Evolutionary conservation across 352 stramenopile species (phyloP).

Genomic region (Saprolegnia diclina): DNA sequence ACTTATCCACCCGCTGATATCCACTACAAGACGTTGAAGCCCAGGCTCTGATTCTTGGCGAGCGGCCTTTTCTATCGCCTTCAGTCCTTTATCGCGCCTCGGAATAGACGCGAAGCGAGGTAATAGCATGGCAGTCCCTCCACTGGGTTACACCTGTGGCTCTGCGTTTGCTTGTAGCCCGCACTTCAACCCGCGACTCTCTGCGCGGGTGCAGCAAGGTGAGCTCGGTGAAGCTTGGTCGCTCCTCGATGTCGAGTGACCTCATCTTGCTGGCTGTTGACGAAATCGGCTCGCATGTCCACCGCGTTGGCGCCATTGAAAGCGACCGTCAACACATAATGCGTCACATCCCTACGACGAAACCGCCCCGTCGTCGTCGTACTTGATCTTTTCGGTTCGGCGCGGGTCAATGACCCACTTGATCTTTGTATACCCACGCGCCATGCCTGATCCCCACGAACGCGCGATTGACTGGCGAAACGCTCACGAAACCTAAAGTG

Average conservation of each 20-base stretch:
- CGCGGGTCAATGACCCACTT: slow-evolving; percentile 5
- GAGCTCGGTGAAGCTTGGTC: too few relatives aligned
- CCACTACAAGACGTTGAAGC: too few relatives aligned
- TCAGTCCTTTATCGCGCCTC: too few relatives aligned
- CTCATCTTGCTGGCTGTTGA: background rate
- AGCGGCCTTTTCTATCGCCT: too few relatives aligned
- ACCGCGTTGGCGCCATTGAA: background rate
- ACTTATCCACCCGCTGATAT: background rate
- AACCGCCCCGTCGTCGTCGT: background rate
- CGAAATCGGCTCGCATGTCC: background rate
- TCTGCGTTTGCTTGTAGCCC: too few relatives aligned
- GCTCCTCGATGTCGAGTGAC: background rate
- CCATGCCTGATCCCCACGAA: background rate
- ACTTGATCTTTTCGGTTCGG: slow-evolving; percentile 16
- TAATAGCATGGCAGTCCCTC: too few relatives aligned
- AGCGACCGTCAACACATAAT: background rate
- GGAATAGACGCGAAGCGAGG: too few relatives aligned
- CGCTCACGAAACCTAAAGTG: slow-evolving; percentile 2
- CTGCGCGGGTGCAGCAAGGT: too few relatives aligned
- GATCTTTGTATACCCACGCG: slow-evolving; percentile 4
- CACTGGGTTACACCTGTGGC: too few relatives aligned
- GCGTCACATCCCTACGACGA: background rate
- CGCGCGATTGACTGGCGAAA: background rate
- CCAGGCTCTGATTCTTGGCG: too few relatives aligned
- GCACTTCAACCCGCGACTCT: too few relatives aligned